Conservation (phyloP, 1,139 yeast genomes). For the Yamadazyma oceani region DNA sequence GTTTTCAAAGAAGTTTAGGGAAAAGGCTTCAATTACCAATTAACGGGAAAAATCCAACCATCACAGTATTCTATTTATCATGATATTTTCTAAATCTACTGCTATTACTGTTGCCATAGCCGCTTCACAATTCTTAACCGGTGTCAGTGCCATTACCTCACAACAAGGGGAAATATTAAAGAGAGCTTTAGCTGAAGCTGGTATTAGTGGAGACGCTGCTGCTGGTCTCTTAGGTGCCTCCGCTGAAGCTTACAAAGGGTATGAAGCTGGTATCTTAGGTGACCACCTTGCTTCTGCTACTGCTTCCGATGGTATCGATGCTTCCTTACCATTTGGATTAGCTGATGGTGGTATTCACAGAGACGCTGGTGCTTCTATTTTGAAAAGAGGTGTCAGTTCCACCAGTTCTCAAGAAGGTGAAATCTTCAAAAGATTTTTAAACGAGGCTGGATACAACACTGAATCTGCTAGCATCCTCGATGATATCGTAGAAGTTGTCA, state of each 20-base stretch:
- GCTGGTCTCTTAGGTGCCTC: conserved; percentile 13
- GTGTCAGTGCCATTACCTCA: conserved; percentile 13
- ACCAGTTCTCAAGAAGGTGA: conserved; percentile 13
- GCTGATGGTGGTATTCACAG: conserved; percentile 11
- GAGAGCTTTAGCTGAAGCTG: conserved; percentile 18
- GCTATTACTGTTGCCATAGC: conserved; percentile 19
- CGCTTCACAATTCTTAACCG: conserved; percentile 16
- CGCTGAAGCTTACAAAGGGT: conserved; percentile 13
- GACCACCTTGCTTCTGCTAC: conserved; percentile 16
- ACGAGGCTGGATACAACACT: conserved; percentile 12
- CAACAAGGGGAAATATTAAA: conserved; percentile 11
- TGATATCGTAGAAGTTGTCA: conserved; percentile 13
- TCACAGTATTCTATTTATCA: conserved; percentile 7
- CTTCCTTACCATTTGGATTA: conserved; percentile 12
- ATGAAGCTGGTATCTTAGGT: conserved; percentile 12
- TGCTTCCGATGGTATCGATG: conserved; percentile 13
- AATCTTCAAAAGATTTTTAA: conserved; percentile 15
- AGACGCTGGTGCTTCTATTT: conserved; percentile 13
- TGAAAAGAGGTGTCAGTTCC: conserved; percentile 9
- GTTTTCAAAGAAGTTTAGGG: conserved; percentile 10
- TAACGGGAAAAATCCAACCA: conserved; percentile 2
- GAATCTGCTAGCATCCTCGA: conserved; percentile 11
- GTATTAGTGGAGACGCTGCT: conserved; percentile 13
- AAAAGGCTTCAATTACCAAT: conserved; percentile 11
- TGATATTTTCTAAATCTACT: conserved; percentile 18